Percentiles rank a stretch among this genome's conserved stretches.
Conservation (phyloP, 2,329 filamentous ascomycete genomes). For the Nannizzia gypsea region DNA sequence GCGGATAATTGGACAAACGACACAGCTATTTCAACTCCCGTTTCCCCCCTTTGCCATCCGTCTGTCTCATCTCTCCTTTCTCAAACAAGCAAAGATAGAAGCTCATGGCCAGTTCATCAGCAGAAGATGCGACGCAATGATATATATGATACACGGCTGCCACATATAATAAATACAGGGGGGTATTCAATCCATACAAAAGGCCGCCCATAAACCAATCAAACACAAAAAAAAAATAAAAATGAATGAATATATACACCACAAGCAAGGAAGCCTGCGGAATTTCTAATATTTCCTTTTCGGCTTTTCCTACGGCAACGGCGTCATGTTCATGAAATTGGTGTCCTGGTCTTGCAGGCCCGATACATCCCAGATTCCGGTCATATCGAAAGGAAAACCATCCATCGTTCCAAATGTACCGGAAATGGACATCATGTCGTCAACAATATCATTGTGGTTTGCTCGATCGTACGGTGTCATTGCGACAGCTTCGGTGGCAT, state of each 20-base stretch:
- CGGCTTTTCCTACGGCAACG: neutral
- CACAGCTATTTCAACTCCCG: no score
- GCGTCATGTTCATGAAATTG: conserved; percentile 11
- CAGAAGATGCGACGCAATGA: neutral
- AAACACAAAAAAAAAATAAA: neutral
- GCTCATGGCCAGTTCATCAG: neutral
- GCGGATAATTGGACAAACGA: no score
- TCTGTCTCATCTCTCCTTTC: neutral
- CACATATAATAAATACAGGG: neutral
- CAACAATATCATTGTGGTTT: conserved; percentile 36
- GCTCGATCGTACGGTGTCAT: conserved; percentile 33
- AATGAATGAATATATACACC: neutral
- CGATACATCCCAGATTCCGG: conserved; percentile 35
- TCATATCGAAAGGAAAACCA: conserved; percentile 37
- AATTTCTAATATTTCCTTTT: neutral
- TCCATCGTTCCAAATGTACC: conserved; percentile 37
- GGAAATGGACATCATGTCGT: conserved; percentile 38
- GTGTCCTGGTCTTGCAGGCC: conserved; percentile 18
- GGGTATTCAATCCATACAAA: neutral
- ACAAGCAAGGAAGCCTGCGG: neutral
- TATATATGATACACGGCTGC: neutral
- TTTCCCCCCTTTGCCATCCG: neutral
- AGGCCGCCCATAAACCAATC: neutral
- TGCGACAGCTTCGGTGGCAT: conserved; percentile 21
- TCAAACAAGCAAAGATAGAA: neutral